Evolutionary conservation across 169 alveolate species (phyloP).

Genomic region (Cryptosporidium canis): DNA sequence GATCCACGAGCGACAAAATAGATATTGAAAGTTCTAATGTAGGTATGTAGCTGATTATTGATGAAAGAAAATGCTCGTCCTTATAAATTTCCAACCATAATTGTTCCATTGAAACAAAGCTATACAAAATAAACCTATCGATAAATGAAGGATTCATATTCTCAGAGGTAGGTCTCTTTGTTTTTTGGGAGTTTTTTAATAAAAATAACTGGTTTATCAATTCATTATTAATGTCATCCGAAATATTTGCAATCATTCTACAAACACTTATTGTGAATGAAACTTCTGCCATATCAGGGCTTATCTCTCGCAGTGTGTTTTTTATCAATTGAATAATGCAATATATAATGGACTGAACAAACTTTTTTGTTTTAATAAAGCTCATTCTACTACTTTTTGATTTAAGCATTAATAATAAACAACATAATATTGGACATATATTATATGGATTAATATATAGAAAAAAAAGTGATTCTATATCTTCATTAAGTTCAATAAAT

Average conservation of each 20-base stretch:
- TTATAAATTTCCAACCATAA: constrained; percentile 21
- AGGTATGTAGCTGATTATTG: constrained; percentile 24
- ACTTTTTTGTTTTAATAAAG: background rate
- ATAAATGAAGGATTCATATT: constrained; percentile 13
- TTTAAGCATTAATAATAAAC: constrained; percentile 12
- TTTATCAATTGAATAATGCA: background rate
- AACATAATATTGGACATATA: constrained; percentile 15
- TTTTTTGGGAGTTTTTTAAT: background rate
- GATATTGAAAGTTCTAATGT: constrained; percentile 35
- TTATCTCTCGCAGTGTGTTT: constrained; percentile 28
- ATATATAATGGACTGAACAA: background rate
- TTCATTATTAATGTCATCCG: background rate
- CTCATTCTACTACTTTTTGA: background rate
- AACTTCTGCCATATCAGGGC: constrained; percentile 70
- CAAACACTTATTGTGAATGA: constrained; percentile 24
- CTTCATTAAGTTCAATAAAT: constrained; percentile 23
- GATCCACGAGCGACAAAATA: background rate
- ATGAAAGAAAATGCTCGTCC: constrained; percentile 6
- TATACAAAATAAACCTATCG: constrained; percentile 34
- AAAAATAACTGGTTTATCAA: background rate
- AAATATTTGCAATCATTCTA: constrained; percentile 8
- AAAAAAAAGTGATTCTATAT: constrained; percentile 48
- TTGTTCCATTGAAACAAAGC: constrained; percentile 45
- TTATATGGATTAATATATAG: constrained; percentile 26
- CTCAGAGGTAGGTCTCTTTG: background rate